Conservation (phyloP, 345 rosid genomes). For the Gynandropsis gynandra region DNA sequence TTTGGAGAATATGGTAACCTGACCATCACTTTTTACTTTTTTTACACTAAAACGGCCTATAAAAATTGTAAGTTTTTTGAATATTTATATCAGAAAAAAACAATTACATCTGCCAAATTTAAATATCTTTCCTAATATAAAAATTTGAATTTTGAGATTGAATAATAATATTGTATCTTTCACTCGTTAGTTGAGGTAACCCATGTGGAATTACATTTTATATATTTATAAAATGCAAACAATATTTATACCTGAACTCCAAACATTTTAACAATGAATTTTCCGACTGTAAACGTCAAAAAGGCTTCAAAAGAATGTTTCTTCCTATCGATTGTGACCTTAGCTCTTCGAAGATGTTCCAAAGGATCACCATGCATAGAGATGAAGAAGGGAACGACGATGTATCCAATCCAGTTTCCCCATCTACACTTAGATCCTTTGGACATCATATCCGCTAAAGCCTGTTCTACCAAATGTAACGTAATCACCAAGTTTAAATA, state of each 20-base stretch:
- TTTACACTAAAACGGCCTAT: too few relatives aligned
- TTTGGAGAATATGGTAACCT: too few relatives aligned
- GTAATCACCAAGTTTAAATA: too few relatives aligned
- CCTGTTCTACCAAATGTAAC: slow-evolving; percentile 28
- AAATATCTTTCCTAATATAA: too few relatives aligned
- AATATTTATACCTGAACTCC: slow-evolving; percentile 48
- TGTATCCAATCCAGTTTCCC: slow-evolving; percentile 46
- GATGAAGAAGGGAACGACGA: slow-evolving; percentile 39
- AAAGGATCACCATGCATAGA: slow-evolving; percentile 35
- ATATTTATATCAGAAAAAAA: neutral
- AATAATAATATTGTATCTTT: neutral
- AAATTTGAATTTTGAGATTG: too few relatives aligned
- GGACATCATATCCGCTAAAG: slow-evolving; percentile 41
- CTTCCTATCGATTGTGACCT: slow-evolving; percentile 37
- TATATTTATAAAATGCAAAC: too few relatives aligned
- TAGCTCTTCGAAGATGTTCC: slow-evolving; percentile 40
- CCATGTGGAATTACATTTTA: too few relatives aligned
- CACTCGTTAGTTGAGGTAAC: too few relatives aligned
- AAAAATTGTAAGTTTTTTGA: too few relatives aligned
- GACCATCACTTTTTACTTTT: too few relatives aligned
- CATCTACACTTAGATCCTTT: slow-evolving; percentile 37
- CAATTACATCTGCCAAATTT: too few relatives aligned
- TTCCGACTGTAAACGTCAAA: slow-evolving; percentile 11
- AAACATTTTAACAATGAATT: slow-evolving; percentile 23
- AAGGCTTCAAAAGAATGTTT: slow-evolving; percentile 46